Conservation (phyloP, 2,329 filamentous ascomycete species). For the Fusarium poae region DNA sequence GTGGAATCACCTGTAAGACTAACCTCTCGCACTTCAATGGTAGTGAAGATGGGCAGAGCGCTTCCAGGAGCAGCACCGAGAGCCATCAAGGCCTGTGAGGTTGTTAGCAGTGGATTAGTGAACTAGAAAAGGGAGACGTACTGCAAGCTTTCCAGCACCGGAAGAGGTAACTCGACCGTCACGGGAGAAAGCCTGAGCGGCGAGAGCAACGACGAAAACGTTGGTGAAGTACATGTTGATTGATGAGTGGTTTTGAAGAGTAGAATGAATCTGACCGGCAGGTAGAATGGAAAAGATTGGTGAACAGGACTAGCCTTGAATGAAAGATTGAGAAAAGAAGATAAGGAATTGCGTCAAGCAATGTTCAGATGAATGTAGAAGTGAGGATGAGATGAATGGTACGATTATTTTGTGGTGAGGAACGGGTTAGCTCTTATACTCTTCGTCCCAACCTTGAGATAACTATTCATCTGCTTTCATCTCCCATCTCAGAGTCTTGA, state of each 20-base stretch:
- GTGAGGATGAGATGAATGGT: slow-evolving; percentile 18
- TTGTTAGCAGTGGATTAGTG: neutral
- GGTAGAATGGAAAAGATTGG: slow-evolving; percentile 11
- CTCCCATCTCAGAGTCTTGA: neutral
- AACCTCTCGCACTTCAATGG: slow-evolving; percentile 10
- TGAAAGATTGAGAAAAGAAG: neutral
- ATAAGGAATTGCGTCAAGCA: slow-evolving; percentile 29
- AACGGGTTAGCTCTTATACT: slow-evolving; percentile 16
- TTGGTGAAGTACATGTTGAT: slow-evolving; percentile 35
- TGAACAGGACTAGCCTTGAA: slow-evolving; percentile 23
- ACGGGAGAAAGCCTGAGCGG: slow-evolving; percentile 27
- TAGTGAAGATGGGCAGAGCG: slow-evolving; percentile 22
- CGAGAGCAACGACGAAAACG: slow-evolving; percentile 20
- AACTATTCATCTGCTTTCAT: neutral
- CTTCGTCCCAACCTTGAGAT: neutral
- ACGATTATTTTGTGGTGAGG: neutral
- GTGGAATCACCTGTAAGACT: fast-evolving
- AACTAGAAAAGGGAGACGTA: neutral
- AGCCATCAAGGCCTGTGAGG: slow-evolving; percentile 21
- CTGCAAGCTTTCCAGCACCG: slow-evolving; percentile 9
- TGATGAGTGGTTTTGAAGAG: neutral
- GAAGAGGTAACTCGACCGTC: neutral
- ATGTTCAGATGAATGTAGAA: slow-evolving; percentile 14
- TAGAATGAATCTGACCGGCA: slow-evolving; percentile 21
- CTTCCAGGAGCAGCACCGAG: slow-evolving; percentile 22